Evolutionary conservation across 148 eudicot genomes (phyloP).

Genomic region (Silene uniflora): DNA sequence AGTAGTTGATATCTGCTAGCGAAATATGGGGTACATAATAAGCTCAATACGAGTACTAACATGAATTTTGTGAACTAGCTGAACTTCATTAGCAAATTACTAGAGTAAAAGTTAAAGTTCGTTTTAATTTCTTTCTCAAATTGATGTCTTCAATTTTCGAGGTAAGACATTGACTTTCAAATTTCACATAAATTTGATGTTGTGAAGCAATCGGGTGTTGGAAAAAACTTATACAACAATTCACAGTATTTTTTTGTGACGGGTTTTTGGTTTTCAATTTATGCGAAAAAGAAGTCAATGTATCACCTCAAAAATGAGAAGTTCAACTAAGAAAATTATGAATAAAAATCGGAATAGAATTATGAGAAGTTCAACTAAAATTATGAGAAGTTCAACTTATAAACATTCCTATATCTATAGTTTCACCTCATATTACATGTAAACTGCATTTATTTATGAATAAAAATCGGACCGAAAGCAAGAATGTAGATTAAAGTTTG

Average conservation of each 20-base stretch:
- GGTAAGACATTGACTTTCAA: conserved; percentile 2
- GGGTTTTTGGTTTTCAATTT: no score
- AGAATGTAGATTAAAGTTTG: background rate
- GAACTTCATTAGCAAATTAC: background rate
- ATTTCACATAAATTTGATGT: background rate
- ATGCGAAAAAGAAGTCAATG: background rate
- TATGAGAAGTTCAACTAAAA: background rate
- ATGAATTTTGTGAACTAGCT: no score
- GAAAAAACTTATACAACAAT: background rate
- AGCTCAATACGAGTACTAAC: no score
- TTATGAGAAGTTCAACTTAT: background rate
- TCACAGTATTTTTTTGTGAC: background rate
- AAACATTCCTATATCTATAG: conserved; percentile 10
- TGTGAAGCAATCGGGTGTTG: background rate
- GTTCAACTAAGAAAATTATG: background rate
- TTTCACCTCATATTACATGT: conserved; percentile 3
- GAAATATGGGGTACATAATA: no score
- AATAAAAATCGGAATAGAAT: no score
- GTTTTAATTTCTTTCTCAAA: background rate
- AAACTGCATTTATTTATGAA: conserved; percentile 5
- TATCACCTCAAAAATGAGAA: background rate
- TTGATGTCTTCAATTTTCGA: background rate
- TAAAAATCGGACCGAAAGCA: background rate
- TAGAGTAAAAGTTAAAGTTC: no score
- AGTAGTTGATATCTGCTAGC: no score